phyloP scores from a whole-genome alignment of 176 grass and related monocot genomes.

The Oryza longistaminata region DNA sequence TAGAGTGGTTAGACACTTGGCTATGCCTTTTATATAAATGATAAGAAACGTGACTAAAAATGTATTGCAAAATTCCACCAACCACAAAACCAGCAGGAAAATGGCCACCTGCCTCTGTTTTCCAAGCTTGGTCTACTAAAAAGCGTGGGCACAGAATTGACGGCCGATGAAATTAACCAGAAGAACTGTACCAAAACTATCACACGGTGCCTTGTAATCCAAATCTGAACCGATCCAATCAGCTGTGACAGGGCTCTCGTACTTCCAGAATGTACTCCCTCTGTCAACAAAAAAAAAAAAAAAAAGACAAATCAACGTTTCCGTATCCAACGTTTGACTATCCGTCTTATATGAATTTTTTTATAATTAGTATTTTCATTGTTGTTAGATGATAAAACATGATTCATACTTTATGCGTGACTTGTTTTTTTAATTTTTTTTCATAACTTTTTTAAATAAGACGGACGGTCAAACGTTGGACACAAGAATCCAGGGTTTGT shows the following conservation, averaged over 20 bases:
- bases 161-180: neutral
- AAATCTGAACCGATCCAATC: neutral
- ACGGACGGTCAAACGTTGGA: too few relatives aligned
- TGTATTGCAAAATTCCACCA: neutral
- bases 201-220: slow-evolving; percentile 13
- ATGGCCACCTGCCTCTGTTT: neutral
- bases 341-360: too few relatives aligned
- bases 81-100: neutral
- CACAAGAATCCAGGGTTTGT: too few relatives aligned
- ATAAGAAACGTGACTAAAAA: neutral
- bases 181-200: neutral
- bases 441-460: too few relatives aligned
- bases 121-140: neutral
- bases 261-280: too few relatives aligned
- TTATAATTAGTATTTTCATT: too few relatives aligned
- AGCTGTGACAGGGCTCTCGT: neutral
- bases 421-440: too few relatives aligned
- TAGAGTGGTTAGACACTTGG: neutral
- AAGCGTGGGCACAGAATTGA: neutral
- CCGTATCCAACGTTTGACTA: too few relatives aligned
- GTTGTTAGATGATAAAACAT: too few relatives aligned
- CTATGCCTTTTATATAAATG: neutral
- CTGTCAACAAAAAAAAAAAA: too few relatives aligned
- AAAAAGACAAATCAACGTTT: too few relatives aligned
- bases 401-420: too few relatives aligned